Base-by-base conservation (phyloP, 2,329 filamentous ascomycete genomes). In the Endocalyx cinctus region DNA sequence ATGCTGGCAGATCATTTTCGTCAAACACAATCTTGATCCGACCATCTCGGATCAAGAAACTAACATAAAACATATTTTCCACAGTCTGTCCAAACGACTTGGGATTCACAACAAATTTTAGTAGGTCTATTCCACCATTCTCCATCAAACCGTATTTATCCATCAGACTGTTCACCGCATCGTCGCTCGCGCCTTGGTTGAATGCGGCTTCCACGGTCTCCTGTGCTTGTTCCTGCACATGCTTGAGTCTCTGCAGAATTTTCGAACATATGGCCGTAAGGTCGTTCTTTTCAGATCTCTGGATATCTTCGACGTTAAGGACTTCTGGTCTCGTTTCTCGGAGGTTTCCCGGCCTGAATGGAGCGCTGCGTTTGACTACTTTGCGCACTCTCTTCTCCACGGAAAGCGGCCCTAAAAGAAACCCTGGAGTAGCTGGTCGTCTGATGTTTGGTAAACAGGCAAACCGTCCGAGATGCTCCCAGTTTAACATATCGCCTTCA, bases 51-150 rank as follows among this genome's bases (percentile, higher is more conserved):
- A 97, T 87, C 40, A 98, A 65, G 54, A 98, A 98, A 55, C 87
- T 94, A 47, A 95, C 77, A 57, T 97, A 97, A 60, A 98, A 98
- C 50, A 98, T 70, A 50, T 98, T 98, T 57, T 98, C 92, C 6
- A 98, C 81, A 0, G 88, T 95, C 60, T 98, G 92, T 0, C 87
- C 87, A 51, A 97, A 98, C 1, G 87, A 94, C 25, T 67, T 67
- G 1, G 92, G 92, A 48, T 98, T 95, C 43, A 97, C 75, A 25
- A 88, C 86, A 47, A 96, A 97, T 33, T 84, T 79, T 57, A 96
- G 83, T 10, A 96, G 63, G 31, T 85, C 79, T 4, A 95, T 75
- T 12, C 86, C 85, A 2, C 80, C 81, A 3, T 79, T 79, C 13
- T 72, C 69, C 10, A 79, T 73, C 11, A 95, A 65, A 3, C 80